These are phyloP conservation scores for Oenanthe javanica DNA, from an alignment of 140 eudicot genomes.

Conservation along the genomic window DNA sequence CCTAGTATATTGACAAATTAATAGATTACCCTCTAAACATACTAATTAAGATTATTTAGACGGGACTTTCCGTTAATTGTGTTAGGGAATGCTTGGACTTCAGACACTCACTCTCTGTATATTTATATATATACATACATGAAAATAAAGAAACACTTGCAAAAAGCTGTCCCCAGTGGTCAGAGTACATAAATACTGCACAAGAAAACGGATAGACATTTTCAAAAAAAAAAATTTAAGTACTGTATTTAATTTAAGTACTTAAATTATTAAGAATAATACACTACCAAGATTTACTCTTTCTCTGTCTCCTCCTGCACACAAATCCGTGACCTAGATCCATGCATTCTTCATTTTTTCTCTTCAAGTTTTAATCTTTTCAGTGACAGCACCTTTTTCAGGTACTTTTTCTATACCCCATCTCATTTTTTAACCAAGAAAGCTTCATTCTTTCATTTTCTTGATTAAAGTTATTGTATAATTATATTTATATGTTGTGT, in stretches of 20 bases:
- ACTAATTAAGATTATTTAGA: no score
- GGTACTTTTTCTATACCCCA: not conserved
- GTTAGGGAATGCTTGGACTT: not conserved
- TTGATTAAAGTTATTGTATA: not conserved
- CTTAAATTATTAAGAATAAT: not conserved
- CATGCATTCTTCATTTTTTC: not conserved
- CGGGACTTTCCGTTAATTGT: not conserved
- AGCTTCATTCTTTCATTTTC: not conserved
- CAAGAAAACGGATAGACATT: conserved; percentile 12
- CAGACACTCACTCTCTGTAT: not conserved
- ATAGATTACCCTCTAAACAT: not conserved
- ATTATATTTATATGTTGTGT: not conserved
- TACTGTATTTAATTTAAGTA: no score
- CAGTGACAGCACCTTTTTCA: not conserved
- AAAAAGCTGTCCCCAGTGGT: not conserved
- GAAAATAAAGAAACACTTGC: conserved; percentile 7
- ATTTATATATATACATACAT: not conserved
- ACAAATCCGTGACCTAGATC: conserved; percentile 14
- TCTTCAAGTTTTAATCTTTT: not conserved
- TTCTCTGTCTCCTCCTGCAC: not conserved
- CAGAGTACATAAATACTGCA: conserved; percentile 4
- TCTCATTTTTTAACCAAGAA: not conserved
- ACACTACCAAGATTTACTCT: conserved; percentile 5
- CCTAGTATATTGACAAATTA: not conserved
- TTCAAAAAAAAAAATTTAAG: not conserved